Conservation (phyloP, 163 green algal species). For the Chlorella variabilis region DNA sequence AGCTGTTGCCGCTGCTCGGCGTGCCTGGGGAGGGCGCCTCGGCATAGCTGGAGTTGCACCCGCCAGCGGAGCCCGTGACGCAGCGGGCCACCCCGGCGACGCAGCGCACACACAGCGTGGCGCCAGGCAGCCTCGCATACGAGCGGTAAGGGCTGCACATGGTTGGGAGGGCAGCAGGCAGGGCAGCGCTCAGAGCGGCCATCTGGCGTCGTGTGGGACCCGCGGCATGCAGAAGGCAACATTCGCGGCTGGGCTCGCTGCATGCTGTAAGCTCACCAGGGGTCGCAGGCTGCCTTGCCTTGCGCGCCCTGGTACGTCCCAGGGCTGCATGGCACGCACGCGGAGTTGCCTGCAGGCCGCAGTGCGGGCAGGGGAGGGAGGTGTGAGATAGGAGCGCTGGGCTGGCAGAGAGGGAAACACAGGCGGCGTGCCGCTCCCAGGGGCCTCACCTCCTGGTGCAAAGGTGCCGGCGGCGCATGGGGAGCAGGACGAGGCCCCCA, state of each 20-base stretch:
- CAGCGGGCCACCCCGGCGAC: background rate
- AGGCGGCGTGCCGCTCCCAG: background rate
- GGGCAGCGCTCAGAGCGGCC: too few species aligned
- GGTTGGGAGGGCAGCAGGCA: background rate
- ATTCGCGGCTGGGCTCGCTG: too few species aligned
- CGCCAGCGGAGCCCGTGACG: background rate
- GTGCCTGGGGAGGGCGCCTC: background rate
- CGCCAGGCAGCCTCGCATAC: background rate
- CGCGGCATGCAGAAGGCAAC: too few species aligned
- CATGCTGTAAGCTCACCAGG: too few species aligned
- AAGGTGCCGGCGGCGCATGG: background rate
- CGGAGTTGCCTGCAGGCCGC: constrained; percentile 15
- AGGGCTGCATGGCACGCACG: background rate
- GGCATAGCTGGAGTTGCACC: background rate
- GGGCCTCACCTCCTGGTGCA: background rate
- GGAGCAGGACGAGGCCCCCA: background rate
- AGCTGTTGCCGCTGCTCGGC: too few species aligned
- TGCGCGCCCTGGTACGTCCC: background rate
- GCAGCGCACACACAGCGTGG: constrained; percentile 10
- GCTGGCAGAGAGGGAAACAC: background rate
- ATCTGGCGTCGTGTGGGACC: too few species aligned
- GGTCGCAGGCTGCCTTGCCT: background rate
- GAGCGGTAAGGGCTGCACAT: background rate
- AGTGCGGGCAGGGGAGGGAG: too few species aligned
- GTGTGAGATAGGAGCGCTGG: too few species aligned